Conservation (phyloP, 805 yeast species). For the Suhomyces prunicola region DNA sequence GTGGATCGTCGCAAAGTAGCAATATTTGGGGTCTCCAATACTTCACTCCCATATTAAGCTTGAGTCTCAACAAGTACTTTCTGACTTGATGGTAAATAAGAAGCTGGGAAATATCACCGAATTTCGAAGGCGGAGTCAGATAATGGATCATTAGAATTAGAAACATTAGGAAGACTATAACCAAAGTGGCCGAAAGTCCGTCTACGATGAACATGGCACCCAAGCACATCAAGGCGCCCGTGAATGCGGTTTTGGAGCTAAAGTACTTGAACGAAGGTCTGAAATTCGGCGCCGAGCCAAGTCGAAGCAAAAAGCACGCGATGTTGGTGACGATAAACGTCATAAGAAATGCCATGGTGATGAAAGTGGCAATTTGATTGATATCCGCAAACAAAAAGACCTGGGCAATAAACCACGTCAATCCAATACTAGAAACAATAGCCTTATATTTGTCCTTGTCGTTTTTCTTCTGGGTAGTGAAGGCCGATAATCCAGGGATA, state of each 20-base stretch:
- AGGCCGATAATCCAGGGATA: constrained; percentile 70
- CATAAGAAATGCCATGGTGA: constrained; percentile 96
- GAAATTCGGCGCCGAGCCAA: constrained; percentile 97
- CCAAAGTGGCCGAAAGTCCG: constrained; percentile 79
- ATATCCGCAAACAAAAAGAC: constrained; percentile 83
- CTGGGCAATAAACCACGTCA: constrained; percentile 84
- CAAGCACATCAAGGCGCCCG: constrained; percentile 68
- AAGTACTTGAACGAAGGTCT: constrained; percentile 93
- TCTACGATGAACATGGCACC: constrained; percentile 94
- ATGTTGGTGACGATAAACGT: constrained; percentile 91
- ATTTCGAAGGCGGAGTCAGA: constrained; percentile 88
- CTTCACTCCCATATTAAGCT: constrained; percentile 86
- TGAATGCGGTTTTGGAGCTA: constrained; percentile 73
- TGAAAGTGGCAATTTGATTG: constrained; percentile 89
- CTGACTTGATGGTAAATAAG: constrained; percentile 95
- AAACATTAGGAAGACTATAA: constrained; percentile 60
- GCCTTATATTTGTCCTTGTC: constrained; percentile 44
- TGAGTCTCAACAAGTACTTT: constrained; percentile 75
- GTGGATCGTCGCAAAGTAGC: constrained; percentile 83
- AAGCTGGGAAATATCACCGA: constrained; percentile 98
- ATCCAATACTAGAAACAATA: constrained; percentile 61
- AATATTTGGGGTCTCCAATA: constrained; percentile 98
- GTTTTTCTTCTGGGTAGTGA: constrained; percentile 43
- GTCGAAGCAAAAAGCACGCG: constrained; percentile 83
- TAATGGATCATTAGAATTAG: constrained; percentile 82